Conservation (phyloP, 2,329 filamentous ascomycete genomes). For the Fusarium longipes region DNA sequence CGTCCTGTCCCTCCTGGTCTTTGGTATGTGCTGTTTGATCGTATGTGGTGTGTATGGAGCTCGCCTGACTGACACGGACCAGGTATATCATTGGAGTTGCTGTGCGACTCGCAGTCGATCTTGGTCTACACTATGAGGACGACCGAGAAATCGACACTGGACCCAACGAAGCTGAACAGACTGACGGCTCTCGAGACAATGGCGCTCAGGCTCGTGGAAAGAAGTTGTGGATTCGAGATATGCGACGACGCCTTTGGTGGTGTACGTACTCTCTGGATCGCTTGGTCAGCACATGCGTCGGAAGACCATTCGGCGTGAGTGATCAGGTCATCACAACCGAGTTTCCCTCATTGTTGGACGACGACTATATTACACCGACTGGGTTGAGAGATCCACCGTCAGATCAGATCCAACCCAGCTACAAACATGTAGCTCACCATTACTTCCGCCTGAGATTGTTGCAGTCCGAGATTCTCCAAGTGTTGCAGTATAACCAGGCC, state of each 20-base stretch:
- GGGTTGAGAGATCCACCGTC: slow-evolving; percentile 74
- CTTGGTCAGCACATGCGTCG: slow-evolving; percentile 94
- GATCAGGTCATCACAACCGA: slow-evolving; percentile 97
- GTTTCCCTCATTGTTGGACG: slow-evolving; percentile 89
- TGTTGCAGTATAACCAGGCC: slow-evolving; percentile 91
- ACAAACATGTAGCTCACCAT: slow-evolving; percentile 91
- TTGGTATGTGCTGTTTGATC: slow-evolving; percentile 65
- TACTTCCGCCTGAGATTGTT: slow-evolving; percentile 90
- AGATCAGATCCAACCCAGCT: slow-evolving; percentile 75
- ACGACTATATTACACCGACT: slow-evolving; percentile 83
- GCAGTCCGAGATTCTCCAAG: slow-evolving; percentile 95
- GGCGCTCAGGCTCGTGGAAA: slow-evolving; percentile 68
- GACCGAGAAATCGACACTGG: slow-evolving; percentile 71
- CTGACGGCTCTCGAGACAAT: slow-evolving; percentile 50
- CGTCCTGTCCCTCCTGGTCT: slow-evolving; percentile 91
- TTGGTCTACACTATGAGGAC: slow-evolving; percentile 93
- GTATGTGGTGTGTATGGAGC: slow-evolving; percentile 2
- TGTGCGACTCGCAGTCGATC: slow-evolving; percentile 87
- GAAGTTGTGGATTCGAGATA: slow-evolving; percentile 85
- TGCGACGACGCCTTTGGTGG: slow-evolving; percentile 93
- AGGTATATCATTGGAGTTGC: slow-evolving; percentile 95
- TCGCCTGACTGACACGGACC: slow-evolving; percentile 27
- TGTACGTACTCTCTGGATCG: slow-evolving; percentile 95
- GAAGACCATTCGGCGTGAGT: slow-evolving; percentile 92
- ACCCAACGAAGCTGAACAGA: slow-evolving; percentile 50